Evolutionary conservation across 2,329 filamentous ascomycete species (phyloP), one percentile per base, ranked within the genome.

Genomic region (Trichoderma sp.): DNA sequence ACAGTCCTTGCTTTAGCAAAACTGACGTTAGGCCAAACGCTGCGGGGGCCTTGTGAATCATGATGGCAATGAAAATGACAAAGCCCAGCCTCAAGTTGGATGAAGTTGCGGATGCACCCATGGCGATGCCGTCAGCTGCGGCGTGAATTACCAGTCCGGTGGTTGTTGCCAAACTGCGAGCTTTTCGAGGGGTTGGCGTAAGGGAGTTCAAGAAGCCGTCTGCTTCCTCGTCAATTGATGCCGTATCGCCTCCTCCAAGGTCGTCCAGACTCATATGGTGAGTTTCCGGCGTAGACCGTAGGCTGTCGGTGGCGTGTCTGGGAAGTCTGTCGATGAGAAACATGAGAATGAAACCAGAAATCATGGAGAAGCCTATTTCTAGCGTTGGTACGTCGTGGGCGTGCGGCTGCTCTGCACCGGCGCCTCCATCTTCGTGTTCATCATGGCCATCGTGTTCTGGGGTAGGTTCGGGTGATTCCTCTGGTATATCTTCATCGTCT

Each of bases 31-130:
- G 84, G 0, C 96, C 96, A 83, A 99, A 99, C 0, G 96, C 95
- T 1, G 96, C 96, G 0, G 95, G 95, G 1, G 94, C 95, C 83
- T 98, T 99, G 82, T 99, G 96, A 6, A 98, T 89, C 93, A 99
- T 97, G 76, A 99, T 96, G 12, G 96, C 96, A 53, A 97, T 83
- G 81, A 99, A 99, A 51, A 99, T 94, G 76, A 99, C 93, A 73
- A 98, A 90, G 43, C 93, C 94, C 12, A 99, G 84, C 72, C 92
- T 91, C 73, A 89, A 89, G 76, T 93, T 91, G 2, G 89, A 86
- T 4, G 90, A 89, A 4, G 93, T 91, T 4, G 92, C 93, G 0
- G 95, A 97, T 28, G 96, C 96, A 26, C 96, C 96, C 82, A 99
- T 91, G 3, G 96, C 96, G 73, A 99, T 97, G 18, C 96, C 96